phyloP scores from a whole-genome alignment of 352 stramenopile genomes.

The Pythium dissotocum region DNA sequence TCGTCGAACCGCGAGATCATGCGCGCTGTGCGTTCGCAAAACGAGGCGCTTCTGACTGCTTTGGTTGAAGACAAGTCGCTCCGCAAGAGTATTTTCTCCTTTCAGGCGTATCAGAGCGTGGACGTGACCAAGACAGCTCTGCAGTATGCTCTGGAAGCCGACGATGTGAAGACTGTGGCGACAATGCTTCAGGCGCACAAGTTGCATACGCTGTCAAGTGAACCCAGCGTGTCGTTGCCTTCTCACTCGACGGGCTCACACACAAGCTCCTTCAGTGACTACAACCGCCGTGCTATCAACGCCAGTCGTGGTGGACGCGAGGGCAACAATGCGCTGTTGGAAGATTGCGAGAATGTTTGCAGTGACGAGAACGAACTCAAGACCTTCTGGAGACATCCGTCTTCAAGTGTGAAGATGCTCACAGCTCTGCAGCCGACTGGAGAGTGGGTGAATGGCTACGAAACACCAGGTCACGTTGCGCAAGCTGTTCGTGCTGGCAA shows the following conservation, averaged over 20 bases:
- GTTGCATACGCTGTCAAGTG: constrained; percentile 34
- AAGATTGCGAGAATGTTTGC: constrained; percentile 29
- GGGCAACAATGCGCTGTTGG: constrained; percentile 70
- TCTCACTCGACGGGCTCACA: constrained; percentile 71
- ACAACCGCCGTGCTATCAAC: constrained; percentile 77
- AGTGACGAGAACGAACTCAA: constrained; percentile 2
- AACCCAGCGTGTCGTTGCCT: constrained; percentile 47
- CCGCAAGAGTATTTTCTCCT: constrained; percentile 49
- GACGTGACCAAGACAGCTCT: constrained; percentile 52
- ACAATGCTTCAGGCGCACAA: constrained; percentile 43
- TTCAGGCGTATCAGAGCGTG: constrained; percentile 42
- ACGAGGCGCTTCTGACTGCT: constrained; percentile 61
- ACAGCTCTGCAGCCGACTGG: constrained; percentile 61
- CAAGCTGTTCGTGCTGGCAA: constrained; percentile 39
- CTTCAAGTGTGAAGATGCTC: constrained; percentile 54
- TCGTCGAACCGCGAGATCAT: constrained; percentile 56
- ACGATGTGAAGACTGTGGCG: constrained; percentile 45
- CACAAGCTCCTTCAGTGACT: constrained; percentile 78
- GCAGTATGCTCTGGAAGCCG: constrained; percentile 55
- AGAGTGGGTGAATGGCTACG: constrained; percentile 39
- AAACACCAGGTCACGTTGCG: constrained; percentile 32
- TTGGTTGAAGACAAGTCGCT: constrained; percentile 42
- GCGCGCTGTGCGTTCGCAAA: constrained; percentile 59
- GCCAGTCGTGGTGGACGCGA: constrained; percentile 76
- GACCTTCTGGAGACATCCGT: constrained; percentile 40